Conservation (phyloP, 2,329 filamentous ascomycete genomes). For the Curvularia hawaiiensis region DNA sequence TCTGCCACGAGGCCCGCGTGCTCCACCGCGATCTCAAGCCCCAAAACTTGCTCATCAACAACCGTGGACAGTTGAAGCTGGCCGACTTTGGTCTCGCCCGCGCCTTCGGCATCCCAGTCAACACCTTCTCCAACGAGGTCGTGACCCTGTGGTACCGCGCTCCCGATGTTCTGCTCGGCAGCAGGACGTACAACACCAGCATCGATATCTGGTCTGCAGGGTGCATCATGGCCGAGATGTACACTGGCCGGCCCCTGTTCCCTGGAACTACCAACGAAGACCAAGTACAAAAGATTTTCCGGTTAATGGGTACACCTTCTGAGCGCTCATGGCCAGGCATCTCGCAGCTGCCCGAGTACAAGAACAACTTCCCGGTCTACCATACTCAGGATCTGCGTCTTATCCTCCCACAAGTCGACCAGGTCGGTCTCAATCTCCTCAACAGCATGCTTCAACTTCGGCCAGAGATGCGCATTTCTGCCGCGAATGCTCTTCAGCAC, state of each 20-base stretch:
- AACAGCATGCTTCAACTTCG: slow-evolving; percentile 90
- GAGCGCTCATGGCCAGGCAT: slow-evolving; percentile 97
- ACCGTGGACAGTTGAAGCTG: slow-evolving; percentile 86
- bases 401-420: slow-evolving; percentile 90
- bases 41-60: slow-evolving; percentile 95
- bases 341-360: slow-evolving; percentile 95
- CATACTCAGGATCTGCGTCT: slow-evolving; percentile 86
- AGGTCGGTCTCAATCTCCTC: slow-evolving; percentile 82
- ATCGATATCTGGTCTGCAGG: slow-evolving; percentile 99
- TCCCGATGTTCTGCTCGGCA: slow-evolving; percentile 91
- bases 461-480: slow-evolving; percentile 89
- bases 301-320: slow-evolving; percentile 96
- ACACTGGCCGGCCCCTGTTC: slow-evolving; percentile 92
- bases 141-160: slow-evolving; percentile 98
- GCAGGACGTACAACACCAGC: slow-evolving; percentile 97
- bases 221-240: slow-evolving; percentile 99
- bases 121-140: slow-evolving; percentile 97
- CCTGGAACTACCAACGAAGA: slow-evolving; percentile 98
- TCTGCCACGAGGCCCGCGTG: slow-evolving; percentile 96
- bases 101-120: slow-evolving; percentile 95
- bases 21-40: slow-evolving; percentile 95
- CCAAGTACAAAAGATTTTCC: slow-evolving; percentile 95
- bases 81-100: slow-evolving; percentile 94
- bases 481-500: slow-evolving; percentile 83
- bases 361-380: slow-evolving; percentile 91